phyloP scores from a whole-genome alignment of 768 basidiomycete species.

The Lentinula detonsa region DNA sequence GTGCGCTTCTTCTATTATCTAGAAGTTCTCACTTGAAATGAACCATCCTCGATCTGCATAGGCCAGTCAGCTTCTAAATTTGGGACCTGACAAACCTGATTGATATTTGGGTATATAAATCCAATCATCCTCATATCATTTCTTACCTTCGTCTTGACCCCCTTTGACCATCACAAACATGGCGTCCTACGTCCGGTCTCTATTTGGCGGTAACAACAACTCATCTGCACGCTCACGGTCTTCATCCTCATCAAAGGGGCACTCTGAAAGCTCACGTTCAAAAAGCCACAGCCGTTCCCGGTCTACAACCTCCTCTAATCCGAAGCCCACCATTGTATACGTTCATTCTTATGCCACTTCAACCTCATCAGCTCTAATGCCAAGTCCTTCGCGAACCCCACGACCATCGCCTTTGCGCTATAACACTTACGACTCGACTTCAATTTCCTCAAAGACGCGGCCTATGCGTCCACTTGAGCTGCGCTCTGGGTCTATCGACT shows the following conservation, averaged over 20 bases:
- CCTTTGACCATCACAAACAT: conserved; percentile 19
- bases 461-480: conserved; percentile 24
- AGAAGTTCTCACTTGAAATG: background rate
- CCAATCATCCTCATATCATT: background rate
- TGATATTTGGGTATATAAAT: background rate
- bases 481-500: conserved; percentile 21
- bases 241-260: conserved; percentile 12
- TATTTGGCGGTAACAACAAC: conserved; percentile 4
- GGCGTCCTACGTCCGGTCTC: conserved; percentile 42
- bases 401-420: conserved; percentile 36
- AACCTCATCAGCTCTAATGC: conserved; percentile 27
- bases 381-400: conserved; percentile 28
- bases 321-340: conserved; percentile 35
- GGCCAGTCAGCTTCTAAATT: background rate
- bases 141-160: background rate
- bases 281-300: conserved; percentile 39
- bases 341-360: conserved; percentile 25
- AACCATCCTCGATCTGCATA: background rate
- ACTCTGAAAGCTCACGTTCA: conserved; percentile 18
- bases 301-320: conserved; percentile 25
- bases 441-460: conserved; percentile 13
- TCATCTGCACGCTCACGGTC: conserved; percentile 6
- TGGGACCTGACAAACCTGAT: background rate
- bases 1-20: conserved; percentile 2
- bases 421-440: conserved; percentile 25